Base-by-base conservation (phyloP, 2,329 filamentous ascomycete species). In the Tricladium varicosporioides region DNA sequence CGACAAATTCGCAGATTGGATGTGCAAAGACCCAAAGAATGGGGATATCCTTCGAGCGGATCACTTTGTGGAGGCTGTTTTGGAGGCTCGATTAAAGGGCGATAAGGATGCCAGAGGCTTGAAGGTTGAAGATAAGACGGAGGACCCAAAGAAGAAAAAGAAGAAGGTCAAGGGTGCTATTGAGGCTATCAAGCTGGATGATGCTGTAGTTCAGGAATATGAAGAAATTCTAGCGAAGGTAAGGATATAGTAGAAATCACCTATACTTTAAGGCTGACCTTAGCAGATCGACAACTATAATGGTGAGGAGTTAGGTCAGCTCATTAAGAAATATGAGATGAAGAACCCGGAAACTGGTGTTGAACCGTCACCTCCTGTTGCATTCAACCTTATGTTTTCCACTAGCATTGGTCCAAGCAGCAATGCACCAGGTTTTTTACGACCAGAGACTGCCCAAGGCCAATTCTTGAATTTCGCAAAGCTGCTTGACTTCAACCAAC, bases 361-460 rank as follows among this genome's bases (percentile, higher is more conserved):
- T 60, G 83, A 89, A 66, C 86, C 95, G 40, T 83, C 85, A 27
- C 87, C 89, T 31, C 94, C 94, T 2, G 88, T 96, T 51, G 81
- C 91, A 44, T 97, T 97, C 84, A 99, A 99, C 78, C 86, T 99
- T 70, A 99, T 99, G 94, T 99, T 97, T 81, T 88, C 93, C 75
- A 97, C 93, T 44, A 81, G 89, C 36, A 97, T 99, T 71, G 94
- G 94, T 60, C 92, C 93, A 56, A 95, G 90, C 77, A 89, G 89
- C 74, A 92, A 95, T 71, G 80, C 89, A 61, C 84, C 89, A 48
- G 92, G 91, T 54, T 97, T 91, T 73, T 80, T 97, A 57, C 85
- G 92, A 54, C 94, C 94, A 45, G 94, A 99, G 76, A 99, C 94
- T 31, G 94, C 94, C 3, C 94, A 99, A 63, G 94, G 94, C 63